A percentile compares a stretch with the other conserved stretches of the same genome.
Conservation (phyloP, 805 yeast species). For the Yamadazyma sp. region DNA sequence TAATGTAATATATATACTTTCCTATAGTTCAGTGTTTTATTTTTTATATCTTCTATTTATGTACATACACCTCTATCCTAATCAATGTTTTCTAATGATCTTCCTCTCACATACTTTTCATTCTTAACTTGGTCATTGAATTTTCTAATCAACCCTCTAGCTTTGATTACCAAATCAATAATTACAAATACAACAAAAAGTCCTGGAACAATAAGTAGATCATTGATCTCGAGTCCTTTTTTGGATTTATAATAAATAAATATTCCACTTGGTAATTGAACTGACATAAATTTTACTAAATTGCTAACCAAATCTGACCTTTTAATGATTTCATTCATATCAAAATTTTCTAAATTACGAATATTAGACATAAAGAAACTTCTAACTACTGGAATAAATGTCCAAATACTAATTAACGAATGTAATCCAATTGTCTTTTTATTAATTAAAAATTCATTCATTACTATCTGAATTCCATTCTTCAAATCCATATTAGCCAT, state of each 20-base stretch:
- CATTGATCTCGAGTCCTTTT: not conserved
- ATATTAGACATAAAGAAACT: slow-evolving; percentile 2
- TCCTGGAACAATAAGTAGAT: slow-evolving; percentile 11
- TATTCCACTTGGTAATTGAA: slow-evolving; percentile 6
- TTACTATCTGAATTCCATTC: no score
- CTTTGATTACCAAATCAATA: slow-evolving; percentile 11
- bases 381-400: slow-evolving; percentile 6
- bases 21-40: no score
- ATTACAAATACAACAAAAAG: slow-evolving; percentile 11
- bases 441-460: not conserved
- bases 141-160: slow-evolving; percentile 11
- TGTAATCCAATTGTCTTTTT: slow-evolving; percentile 1
- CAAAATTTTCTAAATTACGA: slow-evolving; percentile 6
- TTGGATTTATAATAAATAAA: slow-evolving; percentile 1
- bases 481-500: not conserved
- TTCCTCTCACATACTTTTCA: slow-evolving; percentile 55
- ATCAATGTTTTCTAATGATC: slow-evolving; percentile 46
- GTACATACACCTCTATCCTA: not conserved
- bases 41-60: not conserved
- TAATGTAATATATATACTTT: no score
- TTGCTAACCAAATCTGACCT: slow-evolving; percentile 2
- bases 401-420: slow-evolving; percentile 6
- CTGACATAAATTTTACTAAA: slow-evolving; percentile 1
- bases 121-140: slow-evolving; percentile 50
- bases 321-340: slow-evolving; percentile 3